Conservation (phyloP, 73 alveolate species). For the Blepharisma japonicum region DNA sequence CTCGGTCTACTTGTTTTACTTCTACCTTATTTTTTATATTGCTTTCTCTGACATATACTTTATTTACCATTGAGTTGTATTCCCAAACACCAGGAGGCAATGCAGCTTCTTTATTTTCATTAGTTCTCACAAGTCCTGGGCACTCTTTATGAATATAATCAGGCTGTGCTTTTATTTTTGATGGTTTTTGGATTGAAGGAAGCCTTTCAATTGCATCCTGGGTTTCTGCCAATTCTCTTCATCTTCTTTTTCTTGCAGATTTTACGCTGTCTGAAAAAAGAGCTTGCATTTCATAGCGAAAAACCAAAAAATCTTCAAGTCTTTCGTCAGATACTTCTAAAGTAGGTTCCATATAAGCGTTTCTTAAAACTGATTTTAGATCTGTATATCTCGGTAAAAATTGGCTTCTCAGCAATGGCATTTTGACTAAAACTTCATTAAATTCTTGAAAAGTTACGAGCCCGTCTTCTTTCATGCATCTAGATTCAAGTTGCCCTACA, state of each 20-base stretch:
- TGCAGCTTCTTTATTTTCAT: neutral
- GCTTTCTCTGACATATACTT: neutral
- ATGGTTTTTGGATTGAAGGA: slow-evolving; percentile 1
- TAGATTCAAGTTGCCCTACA: neutral
- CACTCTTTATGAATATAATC: neutral
- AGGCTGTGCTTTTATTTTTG: neutral
- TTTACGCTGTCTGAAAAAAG: neutral
- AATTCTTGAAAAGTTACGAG: slow-evolving; percentile 22
- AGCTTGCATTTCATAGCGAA: slow-evolving; percentile 23
- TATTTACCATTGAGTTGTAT: neutral
- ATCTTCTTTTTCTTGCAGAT: neutral
- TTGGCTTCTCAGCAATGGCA: neutral
- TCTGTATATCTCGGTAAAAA: slow-evolving; percentile 21
- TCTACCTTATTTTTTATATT: neutral
- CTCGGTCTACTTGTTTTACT: neutral
- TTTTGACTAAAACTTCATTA: neutral
- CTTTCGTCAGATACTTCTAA: neutral
- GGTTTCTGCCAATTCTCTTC: neutral
- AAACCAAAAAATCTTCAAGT: slow-evolving; percentile 29
- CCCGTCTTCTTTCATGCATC: slow-evolving; percentile 24
- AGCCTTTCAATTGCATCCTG: neutral
- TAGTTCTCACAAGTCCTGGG: slow-evolving; percentile 21
- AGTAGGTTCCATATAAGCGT: neutral
- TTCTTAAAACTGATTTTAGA: slow-evolving; percentile 8
- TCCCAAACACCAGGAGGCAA: neutral